Evolutionary conservation across 352 stramenopile genomes (phyloP), one percentile per base, ranked within the genome.

Genomic region (Chrysophaeum taylorii): DNA sequence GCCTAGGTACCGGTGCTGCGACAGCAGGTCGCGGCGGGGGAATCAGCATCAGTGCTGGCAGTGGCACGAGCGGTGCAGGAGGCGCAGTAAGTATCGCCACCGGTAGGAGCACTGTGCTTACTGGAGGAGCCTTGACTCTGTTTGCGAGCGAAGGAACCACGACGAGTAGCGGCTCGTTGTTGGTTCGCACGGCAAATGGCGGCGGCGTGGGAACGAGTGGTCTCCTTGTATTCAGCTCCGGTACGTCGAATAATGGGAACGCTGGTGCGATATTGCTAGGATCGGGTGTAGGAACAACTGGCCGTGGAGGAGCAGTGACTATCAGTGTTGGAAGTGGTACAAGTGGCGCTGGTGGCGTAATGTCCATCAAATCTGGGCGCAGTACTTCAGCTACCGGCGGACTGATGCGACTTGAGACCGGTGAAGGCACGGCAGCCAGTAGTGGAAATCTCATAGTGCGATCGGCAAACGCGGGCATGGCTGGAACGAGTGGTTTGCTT

Each of bases 321-420:
- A 25, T 78, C 33, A 53, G 37, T 36, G 73, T 78, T 36, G 73
- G 73, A 16, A 76, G 52, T 39, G 70, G 73, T 2, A 69, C 27
- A 23, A 57, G 23, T 21, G 63, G 57, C 31, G 41, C 31, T 12
- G 61, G 73, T 21, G 72, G 72, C 21, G 35, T 53, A 14, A 42
- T 75, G 0, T 57, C 39, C 31, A 33, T 77, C 39, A 31, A 53
- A 31, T 38, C 72, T 27, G 73, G 73, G 2, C 38, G 37, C 52
- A 63, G 52, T 33, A 25, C 12, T 36, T n/a, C 39, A 12, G 2
- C 21, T 25, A 63, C 52, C 14, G 52, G 52, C 9, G 52, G 52
- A 4, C 7, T n/a, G n/a, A n/a, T n/a, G n/a, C n/a, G n/a, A n/a
- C n/a, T n/a, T n/a, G 33, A 7, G 7, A 63, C 27, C 39, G 52